Base-by-base conservation (phyloP, 1,139 yeast genomes). In the Eremothecium coryli region DNA sequence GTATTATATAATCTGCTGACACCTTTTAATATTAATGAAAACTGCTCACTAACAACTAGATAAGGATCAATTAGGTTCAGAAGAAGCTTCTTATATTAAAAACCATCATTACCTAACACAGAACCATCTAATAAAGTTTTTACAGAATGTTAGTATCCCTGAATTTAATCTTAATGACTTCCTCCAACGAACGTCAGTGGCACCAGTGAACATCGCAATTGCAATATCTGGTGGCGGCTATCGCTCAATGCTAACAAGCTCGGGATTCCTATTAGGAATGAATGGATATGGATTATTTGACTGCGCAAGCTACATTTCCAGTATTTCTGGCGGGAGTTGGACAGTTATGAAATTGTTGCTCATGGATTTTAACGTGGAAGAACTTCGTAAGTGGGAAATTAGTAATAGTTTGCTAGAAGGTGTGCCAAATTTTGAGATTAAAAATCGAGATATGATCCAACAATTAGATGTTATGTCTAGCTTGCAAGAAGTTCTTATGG, bases 201-300 rank as follows among this genome's bases (percentile, higher is more conserved):
- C 12, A 10, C 61, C 68, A 1, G 61, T 66, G 0, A 58, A 51
- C 7, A 10, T 27, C n/a, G 30, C 30, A 4, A 27, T 77, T 7
- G 76, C 82, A 0, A 52, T 80, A 18, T 77, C 86, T 4, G 90
- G 90, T 3, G 90, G 90, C 8, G 85, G 86, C 0, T 77, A 74
- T 45, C 59, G 88, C 39, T 71, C 88, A 1, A 71, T 80, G 73
- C 51, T 80, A 9, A 66, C 70, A 3, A 81, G 80, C 2, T 79
- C 79, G 2, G 90, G 90, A 1, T 65, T 70, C 11, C 38, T 78
- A 1, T 49, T 64, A 7, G 81, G 80, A 0, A 60, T 72, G 48
- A 80, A 78, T 45, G 47, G 45, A 4, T 48, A 70, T 17, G 81
- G 81, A 0, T 40, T 79, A 10, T 56, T 74, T 18, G 81, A 76